A percentile compares a stretch with the other conserved stretches of the same genome.
Evolutionary conservation across 2,329 filamentous ascomycete species (phyloP).

Genomic region (Acephala macrosclerotiorum): DNA sequence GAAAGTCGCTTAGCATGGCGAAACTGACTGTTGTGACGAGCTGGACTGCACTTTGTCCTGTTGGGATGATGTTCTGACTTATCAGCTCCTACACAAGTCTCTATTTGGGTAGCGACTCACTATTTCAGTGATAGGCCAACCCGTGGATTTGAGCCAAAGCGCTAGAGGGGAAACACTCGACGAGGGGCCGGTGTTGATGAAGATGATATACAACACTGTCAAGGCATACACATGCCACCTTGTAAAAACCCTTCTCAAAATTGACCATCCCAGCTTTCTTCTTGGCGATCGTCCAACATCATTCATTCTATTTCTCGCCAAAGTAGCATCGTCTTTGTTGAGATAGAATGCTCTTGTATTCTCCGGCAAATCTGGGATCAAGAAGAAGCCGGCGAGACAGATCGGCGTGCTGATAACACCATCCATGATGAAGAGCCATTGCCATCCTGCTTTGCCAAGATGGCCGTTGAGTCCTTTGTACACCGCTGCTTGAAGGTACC

Average conservation of each 20-base stretch:
- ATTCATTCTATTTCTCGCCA: slow-evolving; percentile 37
- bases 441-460: slow-evolving; percentile 50
- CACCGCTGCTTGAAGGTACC: slow-evolving; percentile 52
- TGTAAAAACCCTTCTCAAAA: slow-evolving; percentile 40
- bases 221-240: slow-evolving; percentile 50
- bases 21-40: slow-evolving; percentile 60
- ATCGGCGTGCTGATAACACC: slow-evolving; percentile 46
- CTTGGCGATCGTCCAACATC: slow-evolving; percentile 40
- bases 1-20: slow-evolving; percentile 61
- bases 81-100: not conserved
- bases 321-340: slow-evolving; percentile 27
- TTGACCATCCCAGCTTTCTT: slow-evolving; percentile 37
- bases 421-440: slow-evolving; percentile 56
- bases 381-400: slow-evolving; percentile 40
- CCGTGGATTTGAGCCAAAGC: slow-evolving; percentile 51
- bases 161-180: slow-evolving; percentile 47
- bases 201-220: slow-evolving; percentile 48
- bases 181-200: slow-evolving; percentile 47
- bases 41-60: slow-evolving; percentile 57
- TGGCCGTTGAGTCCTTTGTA: slow-evolving; percentile 49
- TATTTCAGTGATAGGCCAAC: slow-evolving; percentile 56
- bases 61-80: slow-evolving; percentile 55
- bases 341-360: slow-evolving; percentile 40
- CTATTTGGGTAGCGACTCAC: slow-evolving; percentile 35
- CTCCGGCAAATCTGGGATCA: slow-evolving; percentile 41